phyloP scores from a whole-genome alignment of 257 asterid species.

The Thymus quinquecostatus region DNA sequence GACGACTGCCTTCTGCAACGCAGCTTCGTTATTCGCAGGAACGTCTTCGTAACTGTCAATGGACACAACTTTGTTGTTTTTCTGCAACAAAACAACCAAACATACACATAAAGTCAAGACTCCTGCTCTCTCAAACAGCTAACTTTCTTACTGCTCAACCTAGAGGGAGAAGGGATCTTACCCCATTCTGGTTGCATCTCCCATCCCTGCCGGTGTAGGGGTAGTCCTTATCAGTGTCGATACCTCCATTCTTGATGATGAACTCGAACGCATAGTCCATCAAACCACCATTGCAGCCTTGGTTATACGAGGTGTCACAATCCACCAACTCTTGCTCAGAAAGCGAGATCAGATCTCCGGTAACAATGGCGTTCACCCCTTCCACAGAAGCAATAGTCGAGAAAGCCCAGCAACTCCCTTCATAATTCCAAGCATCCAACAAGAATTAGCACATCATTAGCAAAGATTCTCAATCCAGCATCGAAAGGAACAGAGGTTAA shows the following conservation, averaged over 20 bases:
- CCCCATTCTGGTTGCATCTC: slow-evolving; percentile 54
- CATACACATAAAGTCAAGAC: neutral
- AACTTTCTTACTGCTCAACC: neutral
- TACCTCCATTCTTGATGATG: slow-evolving; percentile 64
- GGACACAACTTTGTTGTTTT: slow-evolving; percentile 66
- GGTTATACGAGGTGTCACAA: slow-evolving; percentile 48
- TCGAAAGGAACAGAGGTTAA: neutral
- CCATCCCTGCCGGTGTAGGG: slow-evolving; percentile 57
- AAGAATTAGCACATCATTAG: neutral
- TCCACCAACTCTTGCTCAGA: slow-evolving; percentile 74
- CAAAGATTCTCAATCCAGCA: neutral
- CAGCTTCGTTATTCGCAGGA: slow-evolving; percentile 41
- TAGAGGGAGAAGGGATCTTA: slow-evolving; percentile 23
- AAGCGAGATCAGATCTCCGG: slow-evolving; percentile 51
- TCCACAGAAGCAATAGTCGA: slow-evolving; percentile 62
- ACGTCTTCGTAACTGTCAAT: slow-evolving; percentile 70
- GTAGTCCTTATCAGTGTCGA: slow-evolving; percentile 58
- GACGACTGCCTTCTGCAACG: slow-evolving; percentile 59
- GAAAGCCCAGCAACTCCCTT: slow-evolving; percentile 81
- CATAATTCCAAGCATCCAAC: slow-evolving; percentile 20
- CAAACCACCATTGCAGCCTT: slow-evolving; percentile 69
- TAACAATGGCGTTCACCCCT: slow-evolving; percentile 52
- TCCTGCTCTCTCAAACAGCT: neutral
- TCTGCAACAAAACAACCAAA: slow-evolving; percentile 42
- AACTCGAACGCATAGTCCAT: slow-evolving; percentile 69